phyloP scores from a whole-genome alignment of 148 eudicot genomes.

The Camellia sinensis region DNA sequence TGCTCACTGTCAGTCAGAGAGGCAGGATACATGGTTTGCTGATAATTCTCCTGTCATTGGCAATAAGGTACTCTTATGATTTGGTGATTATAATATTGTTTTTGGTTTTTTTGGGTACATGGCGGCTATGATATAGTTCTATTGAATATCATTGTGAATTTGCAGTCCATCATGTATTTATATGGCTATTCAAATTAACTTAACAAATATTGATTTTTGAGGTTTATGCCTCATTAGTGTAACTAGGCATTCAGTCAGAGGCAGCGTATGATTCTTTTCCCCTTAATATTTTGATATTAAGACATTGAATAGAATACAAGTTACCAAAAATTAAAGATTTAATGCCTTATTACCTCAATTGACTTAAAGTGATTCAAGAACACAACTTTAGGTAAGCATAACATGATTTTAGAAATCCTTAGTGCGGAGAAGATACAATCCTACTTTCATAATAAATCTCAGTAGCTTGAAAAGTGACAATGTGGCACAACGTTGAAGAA shows the following conservation, averaged over 20 bases:
- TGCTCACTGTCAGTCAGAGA: slow-evolving; percentile 99
- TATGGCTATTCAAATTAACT: background rate
- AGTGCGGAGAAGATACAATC: background rate
- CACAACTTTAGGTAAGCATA: background rate
- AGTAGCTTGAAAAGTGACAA: background rate
- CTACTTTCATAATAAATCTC: background rate
- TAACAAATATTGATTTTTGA: background rate
- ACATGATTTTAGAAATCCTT: slow-evolving; percentile 3
- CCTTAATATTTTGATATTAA: background rate
- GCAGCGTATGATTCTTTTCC: background rate
- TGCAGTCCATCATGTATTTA: background rate
- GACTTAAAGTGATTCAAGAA: background rate
- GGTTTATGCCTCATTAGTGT: background rate
- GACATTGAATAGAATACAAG: background rate
- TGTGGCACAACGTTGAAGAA: background rate
- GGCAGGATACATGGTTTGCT: slow-evolving; percentile 98
- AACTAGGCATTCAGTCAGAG: background rate
- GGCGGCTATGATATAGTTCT: no score
- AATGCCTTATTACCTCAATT: background rate
- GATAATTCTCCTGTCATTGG: slow-evolving; percentile 71
- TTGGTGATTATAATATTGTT: background rate
- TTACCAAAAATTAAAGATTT: background rate
- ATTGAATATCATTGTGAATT: no score
- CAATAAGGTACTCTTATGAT: slow-evolving; percentile 53
- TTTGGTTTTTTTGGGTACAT: no score